Evolutionary conservation across 257 asterid genomes (phyloP), one percentile per base, ranked within the genome.

Genomic region (Penstemon barbatus): DNA sequence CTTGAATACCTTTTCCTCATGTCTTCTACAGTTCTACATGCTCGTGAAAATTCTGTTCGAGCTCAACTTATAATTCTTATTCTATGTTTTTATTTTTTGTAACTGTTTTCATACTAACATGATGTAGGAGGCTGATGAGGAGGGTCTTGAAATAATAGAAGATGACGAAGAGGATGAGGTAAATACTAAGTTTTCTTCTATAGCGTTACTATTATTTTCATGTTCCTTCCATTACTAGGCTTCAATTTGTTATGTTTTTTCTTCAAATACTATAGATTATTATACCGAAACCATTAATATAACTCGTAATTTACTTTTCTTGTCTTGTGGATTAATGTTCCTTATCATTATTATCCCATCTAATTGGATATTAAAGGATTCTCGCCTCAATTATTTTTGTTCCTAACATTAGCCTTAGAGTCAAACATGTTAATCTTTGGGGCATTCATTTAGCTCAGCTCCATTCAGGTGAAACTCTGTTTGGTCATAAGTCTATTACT

Each of bases 111-210:
- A 19, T 40, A 58, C 37, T 15, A 63, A 60, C 50, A 41, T 8
- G 39, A 18, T 61, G 55, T 71, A 84, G 88, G 90, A 80, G 71
- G 82, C 81, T 61, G 83, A 81, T 72, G 86, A 81, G 68, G 85
- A 71, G 46, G 87, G 71, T 49, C 65, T 76, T 71, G 83, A 74
- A 25, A 25, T 25, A 7, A 70, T 61, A 8, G 83, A 81, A 5
- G 84, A 60, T 5, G 78, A 75, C 5, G 75, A 71, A 3, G 65
- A 40, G 39, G 65, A 59, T 61, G 85, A 49, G 54, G 54, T 49
- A 49, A 9, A 49, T 49, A 15, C 11, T 40, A 66, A 49, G 13
- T 46, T 59, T 59, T 58, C 25, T 63, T 61, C 69, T 61, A 36
- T 65, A 50, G 19, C 61, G 8, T 56, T 40, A 45, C 62, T 52